Conservation (phyloP, 2,329 filamentous ascomycete species). For the Arthroderma sp. region DNA sequence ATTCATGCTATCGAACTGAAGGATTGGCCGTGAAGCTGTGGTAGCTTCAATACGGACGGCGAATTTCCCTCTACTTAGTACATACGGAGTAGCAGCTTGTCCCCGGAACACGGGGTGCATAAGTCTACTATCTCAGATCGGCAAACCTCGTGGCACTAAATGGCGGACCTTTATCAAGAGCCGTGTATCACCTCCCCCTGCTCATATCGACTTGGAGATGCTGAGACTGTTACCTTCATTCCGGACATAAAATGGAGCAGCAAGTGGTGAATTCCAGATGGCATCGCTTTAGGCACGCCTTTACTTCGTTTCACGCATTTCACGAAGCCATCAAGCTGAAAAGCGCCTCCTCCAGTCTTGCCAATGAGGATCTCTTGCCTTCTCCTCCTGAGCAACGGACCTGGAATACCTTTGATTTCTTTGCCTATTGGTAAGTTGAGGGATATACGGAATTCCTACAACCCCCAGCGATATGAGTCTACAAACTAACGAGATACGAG, state of each 20-base stretch:
- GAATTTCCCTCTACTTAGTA: no score
- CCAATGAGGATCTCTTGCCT: constrained; percentile 14
- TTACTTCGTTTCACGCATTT: constrained; percentile 9
- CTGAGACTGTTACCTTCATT: no score
- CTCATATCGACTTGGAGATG: no score
- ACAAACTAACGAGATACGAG: not conserved
- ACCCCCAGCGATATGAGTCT: not conserved
- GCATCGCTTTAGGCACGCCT: constrained; percentile 6
- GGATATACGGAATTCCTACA: not conserved
- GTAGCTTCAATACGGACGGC: no score
- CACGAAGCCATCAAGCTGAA: constrained; percentile 10
- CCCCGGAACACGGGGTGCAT: no score
- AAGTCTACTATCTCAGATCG: no score
- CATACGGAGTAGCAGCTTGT: no score
- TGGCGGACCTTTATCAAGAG: no score
- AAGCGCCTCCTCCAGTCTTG: constrained; percentile 12
- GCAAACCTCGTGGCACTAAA: no score
- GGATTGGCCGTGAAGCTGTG: no score
- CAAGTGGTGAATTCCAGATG: constrained; percentile 4
- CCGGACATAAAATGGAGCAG: not conserved
- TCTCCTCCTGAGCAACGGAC: constrained; percentile 13
- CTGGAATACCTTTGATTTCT: constrained; percentile 14
- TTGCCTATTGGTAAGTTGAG: constrained; percentile 13
- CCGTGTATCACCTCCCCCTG: no score
- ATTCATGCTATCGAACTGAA: no score